A percentile compares a stretch with the other conserved stretches of the same genome.
Conservation (phyloP, 129 eudicot species). For the Centella asiatica region DNA sequence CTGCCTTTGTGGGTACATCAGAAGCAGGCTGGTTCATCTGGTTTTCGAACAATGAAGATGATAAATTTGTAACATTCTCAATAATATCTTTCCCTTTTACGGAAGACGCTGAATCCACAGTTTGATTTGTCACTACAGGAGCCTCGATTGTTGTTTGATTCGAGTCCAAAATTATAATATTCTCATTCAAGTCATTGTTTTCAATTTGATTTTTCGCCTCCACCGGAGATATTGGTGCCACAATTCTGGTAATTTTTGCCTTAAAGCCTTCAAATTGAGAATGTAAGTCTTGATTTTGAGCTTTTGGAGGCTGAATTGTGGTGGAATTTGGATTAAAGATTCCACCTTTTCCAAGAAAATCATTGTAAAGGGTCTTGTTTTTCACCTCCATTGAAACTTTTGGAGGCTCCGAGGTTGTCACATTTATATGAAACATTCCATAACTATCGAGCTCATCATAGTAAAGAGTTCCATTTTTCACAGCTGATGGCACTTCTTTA, state of each 20-base stretch:
- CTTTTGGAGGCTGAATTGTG: no score
- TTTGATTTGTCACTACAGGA: neutral
- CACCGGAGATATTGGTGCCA: no score
- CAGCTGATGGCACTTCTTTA: neutral
- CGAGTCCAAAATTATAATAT: no score
- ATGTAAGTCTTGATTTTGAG: neutral
- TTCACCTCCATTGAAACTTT: no score
- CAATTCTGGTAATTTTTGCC: neutral
- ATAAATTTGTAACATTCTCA: conserved; percentile 1
- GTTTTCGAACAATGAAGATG: conserved; percentile 14
- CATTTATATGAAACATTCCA: no score
- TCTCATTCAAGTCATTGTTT: no score
- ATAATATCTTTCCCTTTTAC: neutral
- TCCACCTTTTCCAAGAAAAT: no score
- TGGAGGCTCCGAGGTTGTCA: neutral
- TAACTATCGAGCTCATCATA: no score
- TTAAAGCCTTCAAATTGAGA: conserved; percentile 1
- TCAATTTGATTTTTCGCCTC: no score
- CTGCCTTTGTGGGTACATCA: neutral
- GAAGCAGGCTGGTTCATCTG: conserved; percentile 2
- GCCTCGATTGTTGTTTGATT: no score
- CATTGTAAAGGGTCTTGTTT: neutral
- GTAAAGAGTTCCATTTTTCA: conserved; percentile 5
- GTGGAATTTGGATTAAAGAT: conserved; percentile 11
- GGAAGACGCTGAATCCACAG: conserved; percentile 2